phyloP scores from a whole-genome alignment of 1,139 yeast genomes.

The Zygosaccharomyces pseudobailii region DNA sequence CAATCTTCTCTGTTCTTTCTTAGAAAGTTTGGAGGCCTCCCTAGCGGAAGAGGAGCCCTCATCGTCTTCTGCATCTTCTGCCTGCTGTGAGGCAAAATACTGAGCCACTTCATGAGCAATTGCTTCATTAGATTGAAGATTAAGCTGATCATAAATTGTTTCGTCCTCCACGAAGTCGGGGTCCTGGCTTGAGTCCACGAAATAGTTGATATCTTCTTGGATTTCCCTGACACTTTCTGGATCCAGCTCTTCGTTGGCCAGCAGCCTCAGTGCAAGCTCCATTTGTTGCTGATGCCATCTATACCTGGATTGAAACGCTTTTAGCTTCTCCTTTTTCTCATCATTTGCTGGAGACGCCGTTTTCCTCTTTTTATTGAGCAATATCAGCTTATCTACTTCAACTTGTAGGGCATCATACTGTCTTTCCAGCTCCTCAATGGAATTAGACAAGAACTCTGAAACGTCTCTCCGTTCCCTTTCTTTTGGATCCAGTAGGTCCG shows the following conservation, averaged over 20 bases:
- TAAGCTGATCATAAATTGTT: constrained; percentile 65
- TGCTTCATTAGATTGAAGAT: constrained; percentile 53
- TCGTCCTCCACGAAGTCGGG: constrained; percentile 74
- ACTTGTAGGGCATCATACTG: constrained; percentile 61
- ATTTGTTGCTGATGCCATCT: constrained; percentile 61
- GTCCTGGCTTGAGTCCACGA: constrained; percentile 66
- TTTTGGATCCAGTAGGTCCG: constrained; percentile 56
- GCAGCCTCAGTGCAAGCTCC: constrained; percentile 55
- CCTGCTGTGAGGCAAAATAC: constrained; percentile 35
- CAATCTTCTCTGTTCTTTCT: constrained; percentile 32
- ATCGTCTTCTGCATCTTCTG: constrained; percentile 24
- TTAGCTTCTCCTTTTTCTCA: constrained; percentile 49
- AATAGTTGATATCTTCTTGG: constrained; percentile 67
- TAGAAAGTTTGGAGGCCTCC: constrained; percentile 29
- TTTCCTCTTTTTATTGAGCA: constrained; percentile 45
- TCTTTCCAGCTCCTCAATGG: constrained; percentile 58
- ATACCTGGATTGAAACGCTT: constrained; percentile 40
- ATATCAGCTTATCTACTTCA: constrained; percentile 47
- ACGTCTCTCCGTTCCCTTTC: constrained; percentile 57
- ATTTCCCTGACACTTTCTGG: constrained; percentile 58
- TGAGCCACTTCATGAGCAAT: constrained; percentile 45
- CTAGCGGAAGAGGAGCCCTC: constrained; percentile 13
- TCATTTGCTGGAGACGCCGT: constrained; percentile 46
- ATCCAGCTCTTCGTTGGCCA: constrained; percentile 61
- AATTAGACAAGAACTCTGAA: constrained; percentile 52